Evolutionary conservation across 2,329 filamentous ascomycete genomes (phyloP), one percentile per base, ranked within the genome.

Genomic region (Neocucurbitaria cava): DNA sequence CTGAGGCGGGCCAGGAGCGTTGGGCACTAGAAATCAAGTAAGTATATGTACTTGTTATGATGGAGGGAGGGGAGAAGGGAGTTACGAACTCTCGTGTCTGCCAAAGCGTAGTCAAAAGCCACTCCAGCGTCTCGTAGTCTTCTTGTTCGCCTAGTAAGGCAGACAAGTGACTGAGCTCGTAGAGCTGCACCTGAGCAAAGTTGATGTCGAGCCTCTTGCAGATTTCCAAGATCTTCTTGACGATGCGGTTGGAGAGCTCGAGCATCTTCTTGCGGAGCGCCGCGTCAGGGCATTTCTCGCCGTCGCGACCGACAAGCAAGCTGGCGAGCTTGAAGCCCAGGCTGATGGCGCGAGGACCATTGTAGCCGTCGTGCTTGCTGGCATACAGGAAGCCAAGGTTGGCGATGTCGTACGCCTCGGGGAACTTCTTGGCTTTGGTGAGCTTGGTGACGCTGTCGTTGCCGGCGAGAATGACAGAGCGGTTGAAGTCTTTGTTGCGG

Each of bases 91-190:
- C 70, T 52, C 71, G 65, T 0, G 70, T 73, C 35, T 67, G 64
- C 75, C 75, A 77, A 33, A 77, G 69, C 2, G 61, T 71, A 9
- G 66, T 74, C 11, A 77, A 68, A 1, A 77, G 68, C 69, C 69
- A 72, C 59, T 75, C 69, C 5, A 81, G 73, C 6, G 71, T 78
- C 39, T 70, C 65, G 66, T 80, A 80, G 60, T 82, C 78, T 42
- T 76, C 47, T 53, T 81, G 77, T 49, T 79, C 76, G 46, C 78
- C 79, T 9, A 82, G 69, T 0, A 81, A 61, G 7, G 67, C 70
- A 17, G 79, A 76, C 18, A 82, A 59, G 26, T 71, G 73, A 63
- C 78, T 80, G 23, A 82, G 61, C 46, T 81, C 73, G 28, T 68
- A 64, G 20, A 67, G 64, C 31, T 80, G 69, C 43, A 82, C 68